These are phyloP conservation scores for Dactylellina haptotyla DNA, from an alignment of 2,329 filamentous ascomycete species.

Conservation along the genomic window DNA sequence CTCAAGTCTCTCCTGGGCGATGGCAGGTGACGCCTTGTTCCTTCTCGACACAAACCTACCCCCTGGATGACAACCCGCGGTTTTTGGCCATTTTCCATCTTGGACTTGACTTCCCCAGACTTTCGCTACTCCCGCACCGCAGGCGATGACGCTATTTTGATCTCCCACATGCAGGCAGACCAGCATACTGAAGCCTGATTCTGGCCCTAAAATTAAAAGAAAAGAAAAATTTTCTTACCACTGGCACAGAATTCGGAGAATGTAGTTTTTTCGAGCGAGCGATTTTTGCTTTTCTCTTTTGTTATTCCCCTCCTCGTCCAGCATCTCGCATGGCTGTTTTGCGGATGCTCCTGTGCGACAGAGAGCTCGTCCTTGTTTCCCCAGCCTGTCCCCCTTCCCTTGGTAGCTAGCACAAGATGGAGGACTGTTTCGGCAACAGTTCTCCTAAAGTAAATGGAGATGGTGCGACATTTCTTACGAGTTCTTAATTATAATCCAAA, in stretches of 20 bases:
- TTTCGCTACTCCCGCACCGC: constrained; percentile 50
- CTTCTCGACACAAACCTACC: constrained; percentile 23
- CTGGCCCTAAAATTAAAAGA: constrained; percentile 33
- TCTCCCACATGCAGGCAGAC: constrained; percentile 38
- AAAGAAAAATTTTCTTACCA: constrained; percentile 31
- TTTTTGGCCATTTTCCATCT: constrained; percentile 7
- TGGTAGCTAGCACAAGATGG: constrained; percentile 28
- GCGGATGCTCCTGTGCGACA: constrained; percentile 47
- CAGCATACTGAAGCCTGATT: constrained; percentile 47
- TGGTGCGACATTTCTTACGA: constrained; percentile 54
- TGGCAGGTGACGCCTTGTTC: constrained; percentile 45
- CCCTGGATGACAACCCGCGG: constrained; percentile 33
- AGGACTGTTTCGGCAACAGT: constrained; percentile 38
- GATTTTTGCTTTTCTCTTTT: constrained; percentile 24
- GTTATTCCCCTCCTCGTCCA: constrained; percentile 14
- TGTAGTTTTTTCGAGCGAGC: constrained; percentile 15
- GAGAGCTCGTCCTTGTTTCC: constrained; percentile 50
- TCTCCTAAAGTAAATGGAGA: constrained; percentile 48
- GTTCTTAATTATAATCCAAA: constrained; percentile 49
- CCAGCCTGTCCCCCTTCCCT: constrained; percentile 28
- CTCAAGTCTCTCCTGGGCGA: background rate
- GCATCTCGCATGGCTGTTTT: constrained; percentile 45
- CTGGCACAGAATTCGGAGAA: constrained; percentile 14
- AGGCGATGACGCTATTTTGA: constrained; percentile 52
- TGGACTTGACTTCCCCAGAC: constrained; percentile 47